A percentile compares a stretch with the other conserved stretches of the same genome.
phyloP scores from a whole-genome alignment of 1,284 basidiomycete genomes.

The Tilletia horrida region DNA sequence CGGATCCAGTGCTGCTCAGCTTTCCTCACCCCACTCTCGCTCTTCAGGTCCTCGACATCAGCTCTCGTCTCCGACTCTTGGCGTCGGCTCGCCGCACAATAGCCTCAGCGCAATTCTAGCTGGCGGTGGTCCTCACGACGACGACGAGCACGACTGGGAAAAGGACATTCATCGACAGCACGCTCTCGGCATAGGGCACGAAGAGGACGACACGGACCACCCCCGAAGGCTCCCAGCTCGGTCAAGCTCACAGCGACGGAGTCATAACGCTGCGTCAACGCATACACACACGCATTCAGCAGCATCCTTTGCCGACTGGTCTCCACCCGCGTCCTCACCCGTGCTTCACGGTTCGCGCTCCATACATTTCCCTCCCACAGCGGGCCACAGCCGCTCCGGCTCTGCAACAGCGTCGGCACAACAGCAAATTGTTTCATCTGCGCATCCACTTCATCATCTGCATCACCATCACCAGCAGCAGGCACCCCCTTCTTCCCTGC shows the following conservation, averaged over 20 bases:
- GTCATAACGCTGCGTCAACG: neutral
- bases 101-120: conserved; percentile 9
- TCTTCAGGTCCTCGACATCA: neutral
- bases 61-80: neutral
- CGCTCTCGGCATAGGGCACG: conserved; percentile 6
- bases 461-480: neutral
- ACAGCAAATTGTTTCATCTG: no score
- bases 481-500: neutral
- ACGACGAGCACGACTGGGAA: conserved; percentile 17
- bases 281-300: conserved; percentile 6
- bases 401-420: neutral
- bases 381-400: conserved; percentile 1
- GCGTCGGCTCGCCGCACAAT: neutral
- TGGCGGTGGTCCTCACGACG: neutral
- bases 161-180: neutral
- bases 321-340: conserved; percentile 4
- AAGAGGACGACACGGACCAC: neutral
- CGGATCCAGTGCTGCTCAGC: neutral
- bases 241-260: no score
- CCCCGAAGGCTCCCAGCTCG: neutral
- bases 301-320: conserved; percentile 16
- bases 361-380: neutral
- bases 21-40: neutral
- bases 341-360: conserved; percentile 1
- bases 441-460: neutral